Evolutionary conservation across 2,329 filamentous ascomycete genomes (phyloP), one percentile per base, ranked within the genome.

Genomic region (Alternaria sp.): DNA sequence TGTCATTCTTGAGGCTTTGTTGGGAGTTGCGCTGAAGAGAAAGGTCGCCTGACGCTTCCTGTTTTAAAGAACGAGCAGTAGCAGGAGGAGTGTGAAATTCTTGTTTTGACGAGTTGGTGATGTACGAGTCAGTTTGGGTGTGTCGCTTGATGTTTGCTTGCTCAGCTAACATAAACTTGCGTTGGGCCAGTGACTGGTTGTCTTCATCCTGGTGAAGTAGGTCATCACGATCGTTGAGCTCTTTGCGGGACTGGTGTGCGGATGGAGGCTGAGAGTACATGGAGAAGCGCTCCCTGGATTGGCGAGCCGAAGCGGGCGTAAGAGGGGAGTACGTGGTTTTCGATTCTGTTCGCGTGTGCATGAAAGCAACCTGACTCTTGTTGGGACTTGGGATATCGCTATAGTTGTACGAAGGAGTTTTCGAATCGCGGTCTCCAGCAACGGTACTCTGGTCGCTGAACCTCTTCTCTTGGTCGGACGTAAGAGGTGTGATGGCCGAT

Each of bases 321-420:
- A 82, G 81, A 2, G 79, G 78, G 13, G 81, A 84, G 60, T 83
- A 85, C 24, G 79, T 79, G 46, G 83, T 77, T 4, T 85, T 87
- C 31, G 85, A 83, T 10, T 85, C 83, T 2, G 88, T 91, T 33
- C 93, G 86, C 0, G 91, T 96, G 72, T 95, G 89, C 78, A 91
- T 86, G 77, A 96, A 97, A 0, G 93, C 88, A 49, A 97, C 83
- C 0, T 84, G 85, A 0, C 66, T 78, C 70, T 65, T 71, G n/a
- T 78, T 72, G 2, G 74, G 73, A 14, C 58, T 66, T 13, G 73
- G 66, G 14, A 75, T 63, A 6, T 70, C 60, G 63, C 75, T 48
- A 61, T 66, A 28, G 57, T 62, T 78, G 55, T 59, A 71, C 61
- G 58, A 69, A 41, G 71, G 72, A 7, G 64, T 62, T 42, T 73